Conservation (phyloP, 495 filamentous ascomycete genomes). For the Penicillium alfredii region DNA sequence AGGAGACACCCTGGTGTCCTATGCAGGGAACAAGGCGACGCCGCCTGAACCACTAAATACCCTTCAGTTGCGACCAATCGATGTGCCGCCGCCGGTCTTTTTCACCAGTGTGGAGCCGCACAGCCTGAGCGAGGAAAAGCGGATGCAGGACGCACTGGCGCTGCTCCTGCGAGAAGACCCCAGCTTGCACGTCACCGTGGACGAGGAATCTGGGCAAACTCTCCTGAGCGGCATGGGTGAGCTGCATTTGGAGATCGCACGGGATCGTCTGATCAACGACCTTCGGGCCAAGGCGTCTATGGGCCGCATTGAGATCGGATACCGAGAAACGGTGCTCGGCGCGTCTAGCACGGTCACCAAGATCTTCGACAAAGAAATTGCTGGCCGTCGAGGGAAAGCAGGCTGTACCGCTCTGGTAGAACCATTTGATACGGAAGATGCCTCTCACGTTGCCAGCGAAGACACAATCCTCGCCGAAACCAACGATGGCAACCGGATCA, state of each 20-base stretch:
- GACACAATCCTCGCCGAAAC: slow-evolving; percentile 25
- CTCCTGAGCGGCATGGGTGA: slow-evolving; percentile 95
- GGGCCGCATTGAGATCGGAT: slow-evolving; percentile 93
- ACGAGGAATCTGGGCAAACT: slow-evolving; percentile 90
- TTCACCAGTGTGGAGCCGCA: slow-evolving; percentile 89
- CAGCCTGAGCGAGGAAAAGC: slow-evolving; percentile 69
- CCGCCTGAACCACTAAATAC: slow-evolving; percentile 64
- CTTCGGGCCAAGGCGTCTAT: slow-evolving; percentile 85
- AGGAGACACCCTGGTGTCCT: slow-evolving; percentile 83
- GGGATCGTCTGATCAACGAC: slow-evolving; percentile 79
- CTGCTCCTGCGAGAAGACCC: slow-evolving; percentile 88
- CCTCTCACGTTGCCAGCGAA: slow-evolving; percentile 18
- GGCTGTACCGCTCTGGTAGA: slow-evolving; percentile 63
- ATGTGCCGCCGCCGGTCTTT: slow-evolving; percentile 90
- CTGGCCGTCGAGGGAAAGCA: slow-evolving; percentile 72
- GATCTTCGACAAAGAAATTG: slow-evolving; percentile 71
- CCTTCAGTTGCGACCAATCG: slow-evolving; percentile 80
- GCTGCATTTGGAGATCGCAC: slow-evolving; percentile 92
- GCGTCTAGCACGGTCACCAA: slow-evolving; percentile 48
- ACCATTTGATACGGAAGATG: slow-evolving; percentile 43
- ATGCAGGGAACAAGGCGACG: slow-evolving; percentile 52
- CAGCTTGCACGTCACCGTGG: slow-evolving; percentile 74
- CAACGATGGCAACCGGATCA: slow-evolving; percentile 54
- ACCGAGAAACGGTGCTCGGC: slow-evolving; percentile 68
- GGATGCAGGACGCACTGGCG: slow-evolving; percentile 65